phyloP scores from a whole-genome alignment of 1,139 yeast species.

The Magnusiomyces fungicola region DNA sequence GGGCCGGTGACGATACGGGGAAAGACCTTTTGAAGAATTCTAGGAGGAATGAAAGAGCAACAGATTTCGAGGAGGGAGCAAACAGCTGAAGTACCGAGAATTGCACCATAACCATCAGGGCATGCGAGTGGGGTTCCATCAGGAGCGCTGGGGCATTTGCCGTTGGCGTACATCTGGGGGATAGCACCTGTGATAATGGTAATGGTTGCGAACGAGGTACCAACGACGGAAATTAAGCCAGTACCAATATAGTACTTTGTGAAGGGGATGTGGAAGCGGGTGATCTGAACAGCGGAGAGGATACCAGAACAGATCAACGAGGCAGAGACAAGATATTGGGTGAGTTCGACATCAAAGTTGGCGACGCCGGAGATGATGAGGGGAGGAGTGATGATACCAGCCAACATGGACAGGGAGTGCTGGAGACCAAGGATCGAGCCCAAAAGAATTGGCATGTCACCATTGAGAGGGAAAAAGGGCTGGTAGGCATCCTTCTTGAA shows the following conservation, averaged over 20 bases:
- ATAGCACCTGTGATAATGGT: conserved; percentile 68
- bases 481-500: conserved; percentile 37
- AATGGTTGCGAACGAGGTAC: conserved; percentile 83
- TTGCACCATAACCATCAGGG: conserved; percentile 84
- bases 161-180: conserved; percentile 71
- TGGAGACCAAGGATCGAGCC: conserved; percentile 78
- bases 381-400: conserved; percentile 87
- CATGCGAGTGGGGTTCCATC: conserved; percentile 67
- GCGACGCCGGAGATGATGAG: conserved; percentile 58
- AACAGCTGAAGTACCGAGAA: conserved; percentile 69
- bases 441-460: conserved; percentile 68
- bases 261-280: conserved; percentile 64
- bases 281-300: conserved; percentile 67
- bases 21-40: conserved; percentile 58
- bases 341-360: conserved; percentile 42
- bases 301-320: conserved; percentile 72
- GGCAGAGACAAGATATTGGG: conserved; percentile 70
- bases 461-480: conserved; percentile 74
- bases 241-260: conserved; percentile 79
- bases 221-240: conserved; percentile 81
- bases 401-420: conserved; percentile 83
- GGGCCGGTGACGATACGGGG: conserved; percentile 93
- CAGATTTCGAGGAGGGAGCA: conserved; percentile 69
- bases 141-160: conserved; percentile 54
- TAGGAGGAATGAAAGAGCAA: conserved; percentile 70